Evolutionary conservation across 139 green algal genomes (phyloP).

Genomic region (Coelastrella sp.): DNA sequence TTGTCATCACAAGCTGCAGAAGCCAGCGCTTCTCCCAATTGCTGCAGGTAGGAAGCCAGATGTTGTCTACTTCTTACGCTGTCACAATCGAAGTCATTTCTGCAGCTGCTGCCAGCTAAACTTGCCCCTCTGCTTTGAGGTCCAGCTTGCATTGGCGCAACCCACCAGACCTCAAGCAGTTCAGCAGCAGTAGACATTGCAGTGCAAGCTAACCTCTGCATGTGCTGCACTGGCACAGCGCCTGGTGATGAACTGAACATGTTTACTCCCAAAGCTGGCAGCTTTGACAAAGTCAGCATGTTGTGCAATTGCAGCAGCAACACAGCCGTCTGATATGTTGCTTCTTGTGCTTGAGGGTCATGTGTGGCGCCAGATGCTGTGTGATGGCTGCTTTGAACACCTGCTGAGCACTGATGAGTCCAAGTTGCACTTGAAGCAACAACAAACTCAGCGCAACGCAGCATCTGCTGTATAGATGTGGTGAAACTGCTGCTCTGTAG

Average conservation of each 20-base stretch:
- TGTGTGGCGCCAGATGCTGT: not conserved
- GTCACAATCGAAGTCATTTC: too few relatives aligned
- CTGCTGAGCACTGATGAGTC: too few relatives aligned
- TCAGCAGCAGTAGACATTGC: constrained; percentile 2
- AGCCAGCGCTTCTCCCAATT: not conserved
- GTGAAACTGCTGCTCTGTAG: not conserved
- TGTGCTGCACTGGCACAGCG: not conserved
- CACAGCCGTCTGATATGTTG: not conserved
- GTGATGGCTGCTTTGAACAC: not conserved
- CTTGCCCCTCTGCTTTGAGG: not conserved
- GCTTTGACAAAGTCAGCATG: too few relatives aligned
- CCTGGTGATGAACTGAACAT: too few relatives aligned
- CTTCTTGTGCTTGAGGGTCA: not conserved
- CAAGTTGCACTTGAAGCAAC: too few relatives aligned
- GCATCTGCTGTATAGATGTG: too few relatives aligned
- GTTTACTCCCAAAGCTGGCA: too few relatives aligned
- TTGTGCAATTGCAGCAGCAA: constrained; percentile 23
- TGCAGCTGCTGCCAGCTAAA: not conserved
- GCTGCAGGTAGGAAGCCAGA: not conserved
- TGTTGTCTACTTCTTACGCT: too few relatives aligned
- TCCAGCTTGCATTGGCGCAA: not conserved
- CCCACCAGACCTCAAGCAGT: not conserved
- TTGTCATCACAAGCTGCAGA: not conserved
- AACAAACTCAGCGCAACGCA: too few relatives aligned
- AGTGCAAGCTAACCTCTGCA: not conserved